Percentiles rank a stretch among this genome's conserved stretches.
Evolutionary conservation across 495 filamentous ascomycete species (phyloP).

Genomic region (Amorphotheca resinae): DNA sequence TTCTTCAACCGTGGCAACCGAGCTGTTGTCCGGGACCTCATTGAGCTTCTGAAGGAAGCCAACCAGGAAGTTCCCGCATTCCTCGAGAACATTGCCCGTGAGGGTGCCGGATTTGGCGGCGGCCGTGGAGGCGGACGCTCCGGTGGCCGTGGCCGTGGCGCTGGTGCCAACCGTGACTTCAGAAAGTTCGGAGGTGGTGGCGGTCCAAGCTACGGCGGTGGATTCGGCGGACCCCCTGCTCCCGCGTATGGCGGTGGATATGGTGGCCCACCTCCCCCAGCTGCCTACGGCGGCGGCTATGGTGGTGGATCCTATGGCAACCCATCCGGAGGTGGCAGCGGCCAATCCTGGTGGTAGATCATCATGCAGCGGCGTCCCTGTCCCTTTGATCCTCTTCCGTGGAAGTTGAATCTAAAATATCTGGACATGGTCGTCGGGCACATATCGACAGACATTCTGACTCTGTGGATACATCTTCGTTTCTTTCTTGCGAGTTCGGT

Average conservation of each 20-base stretch:
- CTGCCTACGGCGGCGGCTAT: conserved; percentile 20
- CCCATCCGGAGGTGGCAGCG: conserved; percentile 33
- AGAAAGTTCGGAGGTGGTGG: conserved; percentile 60
- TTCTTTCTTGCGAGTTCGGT: conserved; percentile 14
- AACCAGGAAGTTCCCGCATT: conserved; percentile 92
- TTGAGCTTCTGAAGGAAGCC: conserved; percentile 94
- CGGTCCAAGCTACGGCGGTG: conserved; percentile 35
- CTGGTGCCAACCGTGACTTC: conserved; percentile 72
- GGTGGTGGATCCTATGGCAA: conserved; percentile 22
- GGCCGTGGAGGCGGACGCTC: conserved; percentile 62
- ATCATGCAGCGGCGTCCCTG: conserved; percentile 18
- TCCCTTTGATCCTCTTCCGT: too few species aligned
- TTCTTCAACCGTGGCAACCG: conserved; percentile 99
- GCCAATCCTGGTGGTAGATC: conserved; percentile 82
- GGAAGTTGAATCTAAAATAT: too few species aligned
- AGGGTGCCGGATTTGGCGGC: conserved; percentile 69
- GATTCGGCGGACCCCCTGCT: conserved; percentile 35
- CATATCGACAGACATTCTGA: conserved; percentile 13
- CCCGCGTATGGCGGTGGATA: conserved; percentile 31
- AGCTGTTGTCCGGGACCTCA: conserved; percentile 86
- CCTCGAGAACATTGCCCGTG: conserved; percentile 91
- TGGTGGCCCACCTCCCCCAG: conserved; percentile 33
- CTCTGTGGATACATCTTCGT: conserved; percentile 24
- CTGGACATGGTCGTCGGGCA: conserved; percentile 21
- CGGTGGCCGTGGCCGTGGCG: conserved; percentile 49